These are phyloP conservation scores for Beauveria australis DNA, from an alignment of 2,329 filamentous ascomycete genomes.

Conservation along the genomic window DNA sequence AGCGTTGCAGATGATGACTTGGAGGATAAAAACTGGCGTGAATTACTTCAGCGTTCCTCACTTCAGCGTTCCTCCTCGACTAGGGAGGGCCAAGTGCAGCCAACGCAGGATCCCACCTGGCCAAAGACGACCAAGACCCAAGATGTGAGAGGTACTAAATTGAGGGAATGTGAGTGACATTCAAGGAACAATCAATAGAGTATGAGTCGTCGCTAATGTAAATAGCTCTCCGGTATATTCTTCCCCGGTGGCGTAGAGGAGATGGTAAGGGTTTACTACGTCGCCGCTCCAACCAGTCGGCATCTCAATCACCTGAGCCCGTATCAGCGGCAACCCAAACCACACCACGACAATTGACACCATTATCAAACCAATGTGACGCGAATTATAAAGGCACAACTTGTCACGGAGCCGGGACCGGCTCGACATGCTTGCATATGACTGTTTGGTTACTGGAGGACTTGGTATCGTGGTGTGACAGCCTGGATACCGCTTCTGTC, in stretches of 20 bases:
- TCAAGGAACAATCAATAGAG: neutral
- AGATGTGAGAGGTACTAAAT: neutral
- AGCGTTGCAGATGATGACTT: neutral
- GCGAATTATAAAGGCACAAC: neutral
- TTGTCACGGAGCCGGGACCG: neutral
- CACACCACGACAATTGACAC: neutral
- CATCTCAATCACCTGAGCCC: neutral
- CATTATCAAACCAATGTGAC: neutral
- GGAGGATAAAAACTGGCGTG: neutral
- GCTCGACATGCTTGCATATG: neutral
- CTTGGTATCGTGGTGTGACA: neutral
- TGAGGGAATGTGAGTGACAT: neutral
- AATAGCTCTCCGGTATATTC: neutral
- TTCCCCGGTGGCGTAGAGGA: neutral
- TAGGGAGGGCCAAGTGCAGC: neutral
- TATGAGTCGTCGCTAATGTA: neutral
- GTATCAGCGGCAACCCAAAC: neutral
- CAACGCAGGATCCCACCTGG: neutral
- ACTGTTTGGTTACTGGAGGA: neutral
- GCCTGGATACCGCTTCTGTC: neutral
- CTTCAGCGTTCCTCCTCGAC: neutral
- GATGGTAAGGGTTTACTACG: neutral
- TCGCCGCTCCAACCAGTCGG: neutral
- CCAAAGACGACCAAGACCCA: neutral
- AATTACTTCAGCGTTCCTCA: neutral